Conservation (phyloP, 352 stramenopile species). For the Globisporangium emineosum region DNA sequence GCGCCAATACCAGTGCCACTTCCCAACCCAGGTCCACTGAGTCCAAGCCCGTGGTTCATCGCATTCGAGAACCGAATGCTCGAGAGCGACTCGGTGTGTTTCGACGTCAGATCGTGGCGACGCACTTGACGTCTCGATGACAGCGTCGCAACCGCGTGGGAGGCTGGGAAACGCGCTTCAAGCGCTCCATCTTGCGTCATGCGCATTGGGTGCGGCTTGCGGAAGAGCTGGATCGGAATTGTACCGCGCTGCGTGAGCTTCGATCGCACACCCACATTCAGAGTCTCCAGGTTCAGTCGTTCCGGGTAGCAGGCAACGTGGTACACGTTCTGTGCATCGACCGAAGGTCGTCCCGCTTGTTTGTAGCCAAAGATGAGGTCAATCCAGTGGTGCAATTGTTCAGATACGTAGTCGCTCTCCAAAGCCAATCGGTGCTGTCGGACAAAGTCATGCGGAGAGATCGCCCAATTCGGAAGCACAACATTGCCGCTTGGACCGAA, state of each 20-base stretch:
- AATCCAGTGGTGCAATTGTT: conserved; percentile 98
- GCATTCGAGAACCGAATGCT: conserved; percentile 81
- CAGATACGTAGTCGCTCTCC: conserved; percentile 98
- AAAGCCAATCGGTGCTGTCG: conserved; percentile 93
- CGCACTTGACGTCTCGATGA: conserved; percentile 79
- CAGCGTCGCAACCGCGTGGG: conserved; percentile 65
- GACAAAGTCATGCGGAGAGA: conserved; percentile 95
- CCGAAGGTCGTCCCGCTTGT: conserved; percentile 86
- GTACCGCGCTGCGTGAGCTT: conserved; percentile 75
- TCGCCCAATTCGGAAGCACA: conserved; percentile 94
- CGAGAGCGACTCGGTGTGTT: conserved; percentile 61
- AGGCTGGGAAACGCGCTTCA: conserved; percentile 66
- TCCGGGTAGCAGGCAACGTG: conserved; percentile 81
- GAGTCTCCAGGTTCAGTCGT: conserved; percentile 57
- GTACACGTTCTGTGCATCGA: conserved; percentile 93
- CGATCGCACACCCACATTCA: conserved; percentile 54
- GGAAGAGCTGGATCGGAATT: conserved; percentile 75
- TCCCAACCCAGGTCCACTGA: conserved; percentile 49
- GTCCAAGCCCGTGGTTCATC: conserved; percentile 53
- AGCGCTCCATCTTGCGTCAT: conserved; percentile 80
- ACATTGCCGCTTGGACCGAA: conserved; percentile 80
- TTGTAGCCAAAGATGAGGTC: conserved; percentile 99
- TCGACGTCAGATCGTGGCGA: conserved; percentile 73
- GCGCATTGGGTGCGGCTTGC: conserved; percentile 60
- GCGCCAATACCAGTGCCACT: conserved; percentile 75